phyloP scores from a whole-genome alignment of 306 rosid genomes.

The Cicer pinnatifidum region DNA sequence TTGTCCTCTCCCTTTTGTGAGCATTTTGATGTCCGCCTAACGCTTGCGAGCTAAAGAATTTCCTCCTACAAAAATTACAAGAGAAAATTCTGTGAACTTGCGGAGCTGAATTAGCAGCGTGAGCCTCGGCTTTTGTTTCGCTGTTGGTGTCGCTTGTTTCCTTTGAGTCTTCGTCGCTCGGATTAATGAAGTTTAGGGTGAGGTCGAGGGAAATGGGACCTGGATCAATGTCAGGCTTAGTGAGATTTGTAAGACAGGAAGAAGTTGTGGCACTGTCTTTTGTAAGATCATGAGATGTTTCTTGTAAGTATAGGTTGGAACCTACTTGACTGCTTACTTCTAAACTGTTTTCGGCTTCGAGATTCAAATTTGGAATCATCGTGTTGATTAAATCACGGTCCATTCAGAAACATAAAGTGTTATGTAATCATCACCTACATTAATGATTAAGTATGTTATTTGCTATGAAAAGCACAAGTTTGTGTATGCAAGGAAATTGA shows the following conservation, averaged over 20 bases:
- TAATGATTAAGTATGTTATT: constrained; percentile 25
- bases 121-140: constrained; percentile 42
- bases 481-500: not conserved
- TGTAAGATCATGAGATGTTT: constrained; percentile 54
- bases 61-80: constrained; percentile 83
- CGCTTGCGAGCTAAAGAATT: constrained; percentile 93
- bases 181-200: constrained; percentile 57
- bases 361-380: constrained; percentile 65
- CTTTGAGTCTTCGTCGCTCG: constrained; percentile 50
- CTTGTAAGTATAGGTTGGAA: constrained; percentile 50
- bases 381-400: constrained; percentile 31
- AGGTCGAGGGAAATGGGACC: constrained; percentile 62
- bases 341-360: constrained; percentile 58
- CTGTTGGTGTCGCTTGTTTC: constrained; percentile 51
- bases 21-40: constrained; percentile 95
- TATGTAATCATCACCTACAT: constrained; percentile 43
- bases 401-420: too few relatives aligned
- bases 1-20: constrained; percentile 87
- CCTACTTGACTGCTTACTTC: constrained; percentile 58
- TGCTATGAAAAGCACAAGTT: not conserved
- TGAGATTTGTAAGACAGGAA: constrained; percentile 56
- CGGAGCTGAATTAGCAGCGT: constrained; percentile 40
- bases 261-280: constrained; percentile 61
- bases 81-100: constrained; percentile 70
- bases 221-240: constrained; percentile 42